phyloP scores from a whole-genome alignment of 371 early-diverging fungal species.

The Zychaea mexicana region DNA sequence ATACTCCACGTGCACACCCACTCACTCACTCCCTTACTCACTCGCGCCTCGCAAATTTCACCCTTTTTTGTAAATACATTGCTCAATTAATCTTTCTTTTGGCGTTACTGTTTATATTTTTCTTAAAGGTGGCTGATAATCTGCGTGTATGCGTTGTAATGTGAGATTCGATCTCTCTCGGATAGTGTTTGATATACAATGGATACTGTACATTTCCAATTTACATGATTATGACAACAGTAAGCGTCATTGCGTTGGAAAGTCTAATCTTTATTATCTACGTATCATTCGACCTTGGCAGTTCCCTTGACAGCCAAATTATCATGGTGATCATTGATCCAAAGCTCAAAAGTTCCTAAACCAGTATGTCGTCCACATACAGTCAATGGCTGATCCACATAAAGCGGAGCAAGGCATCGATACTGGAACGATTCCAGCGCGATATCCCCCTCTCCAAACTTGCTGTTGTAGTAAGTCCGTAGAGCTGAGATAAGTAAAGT shows the following conservation, averaged over 20 bases:
- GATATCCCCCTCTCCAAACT: conserved; percentile 10
- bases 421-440: conserved; percentile 55
- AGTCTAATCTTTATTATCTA: not conserved
- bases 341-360: conserved; percentile 59
- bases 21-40: not conserved
- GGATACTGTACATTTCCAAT: no score
- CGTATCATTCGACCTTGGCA: not conserved
- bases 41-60: not conserved
- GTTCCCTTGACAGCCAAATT: conserved; percentile 76
- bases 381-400: conserved; percentile 55
- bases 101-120: not conserved
- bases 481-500: conserved; percentile 60
- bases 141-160: no score
- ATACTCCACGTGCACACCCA: not conserved
- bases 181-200: no score
- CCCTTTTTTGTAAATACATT: not conserved
- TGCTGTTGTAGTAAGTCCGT: conserved; percentile 26
- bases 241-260: not conserved
- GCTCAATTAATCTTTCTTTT: no score
- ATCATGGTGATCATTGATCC: conserved; percentile 65
- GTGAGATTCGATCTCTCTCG: no score
- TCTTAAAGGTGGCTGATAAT: no score
- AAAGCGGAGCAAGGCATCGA: conserved; percentile 68
- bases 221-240: no score
- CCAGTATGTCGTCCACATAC: conserved; percentile 45